phyloP scores from a whole-genome alignment of 768 basidiomycete genomes.

The Phaeotremella skinneri region DNA sequence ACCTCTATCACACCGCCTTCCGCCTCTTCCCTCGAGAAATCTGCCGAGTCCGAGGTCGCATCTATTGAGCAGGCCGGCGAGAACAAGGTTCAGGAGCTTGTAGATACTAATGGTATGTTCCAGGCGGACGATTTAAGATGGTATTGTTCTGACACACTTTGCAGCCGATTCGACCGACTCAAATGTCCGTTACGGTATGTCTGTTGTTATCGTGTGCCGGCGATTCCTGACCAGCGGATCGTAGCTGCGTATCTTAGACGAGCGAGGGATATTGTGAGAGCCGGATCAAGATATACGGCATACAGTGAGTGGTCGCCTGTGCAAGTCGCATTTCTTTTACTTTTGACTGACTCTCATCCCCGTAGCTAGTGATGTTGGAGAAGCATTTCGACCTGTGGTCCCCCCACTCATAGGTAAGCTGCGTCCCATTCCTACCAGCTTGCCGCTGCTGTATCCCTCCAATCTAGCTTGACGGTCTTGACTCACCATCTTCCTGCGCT shows the following conservation, averaged over 20 bases:
- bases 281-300: conserved; percentile 49
- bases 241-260: conserved; percentile 51
- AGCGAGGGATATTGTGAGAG: conserved; percentile 46
- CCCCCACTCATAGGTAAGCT: conserved; percentile 44
- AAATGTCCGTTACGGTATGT: conserved; percentile 49
- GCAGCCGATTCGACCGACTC: conserved; percentile 50
- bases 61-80: conserved; percentile 33
- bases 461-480: background rate
- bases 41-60: conserved; percentile 6
- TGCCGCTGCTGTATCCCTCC: background rate
- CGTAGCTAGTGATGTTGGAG: conserved; percentile 49
- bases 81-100: conserved; percentile 36
- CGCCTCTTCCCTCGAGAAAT: conserved; percentile 4
- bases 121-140: background rate
- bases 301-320: conserved; percentile 38
- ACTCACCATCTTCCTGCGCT: background rate
- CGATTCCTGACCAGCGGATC: background rate
- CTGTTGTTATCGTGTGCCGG: too few relatives aligned
- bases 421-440: background rate
- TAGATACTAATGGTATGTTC: conserved; percentile 35
- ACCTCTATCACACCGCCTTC: conserved; percentile 5
- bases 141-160: background rate
- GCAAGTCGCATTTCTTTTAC: too few relatives aligned
- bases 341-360: background rate
- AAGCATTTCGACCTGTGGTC: conserved; percentile 51